A percentile compares a stretch with the other conserved stretches of the same genome.
Evolutionary conservation across 2,329 filamentous ascomycete species (phyloP).

Genomic region (Alternaria hordeiaustralica): DNA sequence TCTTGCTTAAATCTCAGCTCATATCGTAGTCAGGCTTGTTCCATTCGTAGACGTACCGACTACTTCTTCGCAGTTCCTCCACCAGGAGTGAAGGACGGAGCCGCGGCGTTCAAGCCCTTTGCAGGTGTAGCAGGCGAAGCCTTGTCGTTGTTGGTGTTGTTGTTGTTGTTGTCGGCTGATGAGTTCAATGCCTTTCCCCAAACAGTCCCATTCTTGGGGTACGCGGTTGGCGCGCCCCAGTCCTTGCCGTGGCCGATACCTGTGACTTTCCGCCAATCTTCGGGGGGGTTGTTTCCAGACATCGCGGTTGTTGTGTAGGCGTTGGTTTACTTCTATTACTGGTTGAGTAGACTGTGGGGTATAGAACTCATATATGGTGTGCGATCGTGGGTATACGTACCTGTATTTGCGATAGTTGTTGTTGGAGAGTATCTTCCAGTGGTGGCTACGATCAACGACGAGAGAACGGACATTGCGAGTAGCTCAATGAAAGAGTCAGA

Average conservation of each 20-base stretch:
- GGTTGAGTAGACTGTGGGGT: neutral
- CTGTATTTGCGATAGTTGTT: neutral
- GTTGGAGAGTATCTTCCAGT: neutral
- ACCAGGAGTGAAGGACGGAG: neutral
- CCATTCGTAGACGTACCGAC: neutral
- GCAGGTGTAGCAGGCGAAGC: neutral
- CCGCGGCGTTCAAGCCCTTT: neutral
- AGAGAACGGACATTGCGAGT: neutral
- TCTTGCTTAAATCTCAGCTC: neutral
- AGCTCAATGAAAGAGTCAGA: neutral
- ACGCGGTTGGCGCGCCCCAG: conserved; percentile 2
- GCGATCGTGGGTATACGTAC: neutral
- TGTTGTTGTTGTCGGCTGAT: neutral
- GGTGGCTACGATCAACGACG: neutral
- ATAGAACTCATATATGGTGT: neutral
- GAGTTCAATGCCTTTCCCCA: neutral
- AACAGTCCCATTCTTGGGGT: neutral
- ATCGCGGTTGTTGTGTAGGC: neutral
- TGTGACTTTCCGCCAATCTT: conserved; percentile 4
- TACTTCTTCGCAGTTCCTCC: neutral
- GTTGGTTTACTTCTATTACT: neutral
- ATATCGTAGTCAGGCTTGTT: neutral
- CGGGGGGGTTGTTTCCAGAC: neutral
- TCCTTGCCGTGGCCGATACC: conserved; percentile 9
- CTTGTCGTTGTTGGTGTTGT: neutral